Base-by-base conservation (phyloP, 495 filamentous ascomycete species). In the Clavariopsis aquatica region DNA sequence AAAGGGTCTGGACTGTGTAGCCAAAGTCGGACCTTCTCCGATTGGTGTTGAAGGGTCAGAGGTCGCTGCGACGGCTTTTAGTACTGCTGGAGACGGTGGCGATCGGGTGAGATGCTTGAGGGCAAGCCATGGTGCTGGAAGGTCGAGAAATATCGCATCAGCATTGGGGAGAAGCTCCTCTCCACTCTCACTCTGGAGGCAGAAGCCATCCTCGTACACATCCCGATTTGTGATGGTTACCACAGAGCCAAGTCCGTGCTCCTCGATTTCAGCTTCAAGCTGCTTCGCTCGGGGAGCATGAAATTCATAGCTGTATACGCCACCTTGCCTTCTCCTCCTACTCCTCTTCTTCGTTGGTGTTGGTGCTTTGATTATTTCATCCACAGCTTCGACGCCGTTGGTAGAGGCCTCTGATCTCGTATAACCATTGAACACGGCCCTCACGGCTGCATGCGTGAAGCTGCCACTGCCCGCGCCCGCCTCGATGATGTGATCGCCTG, bases 401-500 rank as follows among this genome's bases (percentile, higher is more conserved):
- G n/a, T n/a, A 13, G 26, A 1, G 13, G 7, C 0, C 1, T 53
- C 49, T 17, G 66, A 63, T 19, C 71, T 66, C 0, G 87, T 83
- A 69, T 90, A 89, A 9, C 92, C 92, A 69, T 86, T 91, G 79
- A 92, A 98, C 1, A 96, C 89, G 8, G 94, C 92, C 34, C 94
- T 80, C 1, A 85, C 91, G 1, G 92, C 82, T 0, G 94, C 94
- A 71, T 98, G 94, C 12, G 93, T 96, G 76, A 98, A 98, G 28
- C 88, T 93, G 9, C 94, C 94, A 75, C 92, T 96, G 0, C 94
- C 94, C 0, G 93, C 91, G 22, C 94, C 94, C 1, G 94, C 95
- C 77, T 98, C 94, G 52, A 98, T 94, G 12, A 98, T 72, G 10
- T 82, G 83, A 10, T 82, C 84, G 1, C 94, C 95, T 0, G 94